A percentile compares a stretch with the other conserved stretches of the same genome.
Conservation (phyloP, 805 yeast genomes). For the Yamadazyma endophytica region DNA sequence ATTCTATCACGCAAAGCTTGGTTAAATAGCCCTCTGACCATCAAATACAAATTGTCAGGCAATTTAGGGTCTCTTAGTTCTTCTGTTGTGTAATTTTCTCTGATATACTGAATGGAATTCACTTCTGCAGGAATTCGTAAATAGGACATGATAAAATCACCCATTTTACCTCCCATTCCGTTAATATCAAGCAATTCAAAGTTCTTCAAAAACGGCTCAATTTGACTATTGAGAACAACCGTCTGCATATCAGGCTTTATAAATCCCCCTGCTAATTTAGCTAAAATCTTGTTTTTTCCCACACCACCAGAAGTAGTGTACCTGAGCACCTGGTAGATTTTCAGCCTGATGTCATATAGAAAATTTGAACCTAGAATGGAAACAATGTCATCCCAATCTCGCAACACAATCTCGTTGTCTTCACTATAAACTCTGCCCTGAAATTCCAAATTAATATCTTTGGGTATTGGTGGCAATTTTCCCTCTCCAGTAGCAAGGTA, state of each 20-base stretch:
- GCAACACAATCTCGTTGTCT: conserved; percentile 2
- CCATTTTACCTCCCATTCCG: conserved; percentile 89
- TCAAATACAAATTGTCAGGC: conserved; percentile 52
- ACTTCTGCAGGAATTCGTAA: conserved; percentile 47
- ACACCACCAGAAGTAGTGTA: conserved; percentile 92
- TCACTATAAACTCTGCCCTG: conserved; percentile 23
- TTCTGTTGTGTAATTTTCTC: conserved; percentile 41
- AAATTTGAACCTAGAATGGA: conserved; percentile 63
- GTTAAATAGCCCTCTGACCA: conserved; percentile 60
- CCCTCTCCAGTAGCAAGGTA: conserved; percentile 18
- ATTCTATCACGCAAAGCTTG: conserved; percentile 56
- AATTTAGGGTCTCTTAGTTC: conserved; percentile 27
- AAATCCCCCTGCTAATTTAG: conserved; percentile 83
- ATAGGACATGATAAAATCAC: conserved; percentile 50
- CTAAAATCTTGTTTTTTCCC: conserved; percentile 68
- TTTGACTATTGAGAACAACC: conserved; percentile 48
- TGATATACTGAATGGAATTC: conserved; percentile 45
- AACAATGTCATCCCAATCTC: conserved; percentile 77
- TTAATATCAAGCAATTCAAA: conserved; percentile 73
- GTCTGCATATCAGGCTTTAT: conserved; percentile 88
- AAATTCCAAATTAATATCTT: conserved; percentile 20
- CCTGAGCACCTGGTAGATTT: conserved; percentile 52
- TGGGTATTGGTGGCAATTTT: conserved; percentile 44
- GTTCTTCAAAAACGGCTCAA: conserved; percentile 50
- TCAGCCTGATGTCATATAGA: conserved; percentile 49